These are phyloP conservation scores for Beauveria sp. DNA, from an alignment of 2,329 filamentous ascomycete species.

Conservation along the genomic window DNA sequence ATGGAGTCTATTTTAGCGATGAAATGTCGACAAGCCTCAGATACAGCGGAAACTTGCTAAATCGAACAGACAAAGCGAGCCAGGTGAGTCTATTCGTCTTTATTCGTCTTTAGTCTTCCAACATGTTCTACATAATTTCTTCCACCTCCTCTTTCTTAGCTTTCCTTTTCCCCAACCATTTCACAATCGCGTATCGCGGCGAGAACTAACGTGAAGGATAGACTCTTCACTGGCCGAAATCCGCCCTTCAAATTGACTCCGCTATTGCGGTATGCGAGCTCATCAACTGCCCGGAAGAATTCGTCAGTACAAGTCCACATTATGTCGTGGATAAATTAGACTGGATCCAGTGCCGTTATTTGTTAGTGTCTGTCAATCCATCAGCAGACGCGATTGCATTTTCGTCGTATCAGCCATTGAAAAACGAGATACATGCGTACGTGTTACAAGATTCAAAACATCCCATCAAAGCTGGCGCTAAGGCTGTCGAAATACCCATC, in stretches of 20 bases:
- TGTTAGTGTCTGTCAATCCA: conserved; percentile 47
- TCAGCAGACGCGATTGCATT: conserved; percentile 1
- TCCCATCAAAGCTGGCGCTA: background rate
- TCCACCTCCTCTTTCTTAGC: too few relatives aligned
- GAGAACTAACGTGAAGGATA: background rate
- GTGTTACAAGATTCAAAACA: conserved; percentile 21
- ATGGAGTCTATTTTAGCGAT: conserved; percentile 76
- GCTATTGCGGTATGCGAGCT: conserved; percentile 79
- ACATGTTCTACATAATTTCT: too few relatives aligned
- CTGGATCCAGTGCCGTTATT: conserved; percentile 86
- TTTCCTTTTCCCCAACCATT: too few relatives aligned
- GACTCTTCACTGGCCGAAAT: conserved; percentile 53
- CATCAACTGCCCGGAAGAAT: conserved; percentile 63
- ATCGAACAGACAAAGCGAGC: too few relatives aligned
- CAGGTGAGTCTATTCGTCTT: too few relatives aligned
- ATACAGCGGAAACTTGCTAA: conserved; percentile 30
- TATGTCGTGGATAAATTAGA: conserved; percentile 68
- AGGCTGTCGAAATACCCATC: conserved; percentile 17
- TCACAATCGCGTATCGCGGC: too few relatives aligned
- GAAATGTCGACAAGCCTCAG: conserved; percentile 46
- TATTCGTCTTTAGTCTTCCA: too few relatives aligned
- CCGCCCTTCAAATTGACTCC: conserved; percentile 47
- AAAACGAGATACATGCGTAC: conserved; percentile 13
- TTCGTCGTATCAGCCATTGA: conserved; percentile 12
- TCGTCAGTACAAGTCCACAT: conserved; percentile 46